Percentiles rank a stretch among this genome's conserved stretches.
Evolutionary conservation across 352 stramenopile species (phyloP).

Genomic region (Globisporangium spiculum): DNA sequence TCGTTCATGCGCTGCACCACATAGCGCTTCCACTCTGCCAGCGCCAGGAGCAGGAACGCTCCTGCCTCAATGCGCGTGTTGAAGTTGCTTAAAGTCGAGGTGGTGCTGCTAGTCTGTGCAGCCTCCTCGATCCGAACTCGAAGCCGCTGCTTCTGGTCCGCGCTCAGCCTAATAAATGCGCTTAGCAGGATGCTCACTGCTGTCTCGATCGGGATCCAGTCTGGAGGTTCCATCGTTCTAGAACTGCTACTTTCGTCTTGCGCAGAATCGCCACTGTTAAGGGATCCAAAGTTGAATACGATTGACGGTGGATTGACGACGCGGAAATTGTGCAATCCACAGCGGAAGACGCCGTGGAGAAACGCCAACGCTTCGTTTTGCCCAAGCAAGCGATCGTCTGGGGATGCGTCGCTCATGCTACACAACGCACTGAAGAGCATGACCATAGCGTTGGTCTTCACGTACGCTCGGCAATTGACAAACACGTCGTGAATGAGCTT

Average conservation of each 20-base stretch:
- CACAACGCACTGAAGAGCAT: conserved; percentile 69
- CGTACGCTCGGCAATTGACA: conserved; percentile 58
- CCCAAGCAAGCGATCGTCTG: conserved; percentile 55
- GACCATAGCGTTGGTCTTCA: conserved; percentile 37
- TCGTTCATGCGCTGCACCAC: conserved; percentile 69
- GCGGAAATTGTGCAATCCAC: conserved; percentile 53
- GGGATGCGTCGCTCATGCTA: conserved; percentile 57
- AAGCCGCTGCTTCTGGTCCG: conserved; percentile 47
- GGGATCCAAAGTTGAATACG: background rate
- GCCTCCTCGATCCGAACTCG: conserved; percentile 32
- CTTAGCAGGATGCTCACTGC: conserved; percentile 45
- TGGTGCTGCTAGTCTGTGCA: background rate
- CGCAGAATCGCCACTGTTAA: background rate
- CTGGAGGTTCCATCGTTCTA: conserved; percentile 6
- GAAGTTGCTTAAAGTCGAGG: background rate
- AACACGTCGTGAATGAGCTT: conserved; percentile 84
- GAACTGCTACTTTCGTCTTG: background rate
- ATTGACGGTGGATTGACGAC: conserved; percentile 32
- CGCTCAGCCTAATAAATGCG: conserved; percentile 45
- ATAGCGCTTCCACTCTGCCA: conserved; percentile 73
- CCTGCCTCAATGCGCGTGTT: conserved; percentile 32
- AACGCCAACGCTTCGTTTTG: conserved; percentile 74
- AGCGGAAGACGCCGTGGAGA: conserved; percentile 54
- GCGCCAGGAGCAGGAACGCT: conserved; percentile 51
- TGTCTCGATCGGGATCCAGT: conserved; percentile 34